Evolutionary conservation across 139 green algal species (phyloP).

Genomic region (Chlorella sp.): DNA sequence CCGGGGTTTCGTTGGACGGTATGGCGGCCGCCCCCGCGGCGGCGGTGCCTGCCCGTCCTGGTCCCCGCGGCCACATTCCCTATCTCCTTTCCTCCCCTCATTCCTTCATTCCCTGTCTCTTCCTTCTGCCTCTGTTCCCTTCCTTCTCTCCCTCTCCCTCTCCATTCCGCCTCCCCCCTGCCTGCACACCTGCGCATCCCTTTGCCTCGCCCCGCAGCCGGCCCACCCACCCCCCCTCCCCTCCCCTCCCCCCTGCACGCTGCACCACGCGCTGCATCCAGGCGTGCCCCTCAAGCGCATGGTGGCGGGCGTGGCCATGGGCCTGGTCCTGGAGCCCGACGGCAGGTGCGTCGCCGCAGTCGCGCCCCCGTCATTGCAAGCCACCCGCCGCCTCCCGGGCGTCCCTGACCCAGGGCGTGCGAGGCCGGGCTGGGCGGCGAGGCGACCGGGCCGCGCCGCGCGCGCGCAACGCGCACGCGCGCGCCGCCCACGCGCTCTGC

Average conservation of each 20-base stretch:
- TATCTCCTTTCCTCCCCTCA: neutral
- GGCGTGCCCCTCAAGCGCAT: constrained; percentile 86
- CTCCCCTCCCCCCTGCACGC: neutral
- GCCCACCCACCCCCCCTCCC: neutral
- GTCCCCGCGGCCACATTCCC: constrained; percentile 31
- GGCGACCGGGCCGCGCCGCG: too few relatives aligned
- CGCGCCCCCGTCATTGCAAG: too few relatives aligned
- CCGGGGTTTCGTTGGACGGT: constrained; percentile 47
- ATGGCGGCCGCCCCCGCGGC: constrained; percentile 2
- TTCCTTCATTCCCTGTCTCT: neutral
- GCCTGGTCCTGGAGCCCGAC: constrained; percentile 87
- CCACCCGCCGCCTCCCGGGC: too few relatives aligned
- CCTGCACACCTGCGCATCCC: neutral
- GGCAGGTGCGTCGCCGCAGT: too few relatives aligned
- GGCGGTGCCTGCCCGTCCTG: constrained; percentile 28
- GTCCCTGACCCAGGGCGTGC: too few relatives aligned
- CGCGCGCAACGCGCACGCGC: too few relatives aligned
- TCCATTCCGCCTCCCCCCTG: neutral
- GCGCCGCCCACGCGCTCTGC: too few relatives aligned
- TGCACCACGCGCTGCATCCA: constrained; percentile 23
- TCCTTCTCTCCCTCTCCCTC: neutral
- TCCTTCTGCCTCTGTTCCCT: neutral
- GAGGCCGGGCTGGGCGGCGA: too few relatives aligned
- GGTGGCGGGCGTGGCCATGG: constrained; percentile 98
- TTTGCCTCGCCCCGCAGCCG: neutral